A percentile compares a stretch with the other conserved stretches of the same genome.
Evolutionary conservation across 257 asterid genomes (phyloP).

Genomic region (Salvia rosmarinus): DNA sequence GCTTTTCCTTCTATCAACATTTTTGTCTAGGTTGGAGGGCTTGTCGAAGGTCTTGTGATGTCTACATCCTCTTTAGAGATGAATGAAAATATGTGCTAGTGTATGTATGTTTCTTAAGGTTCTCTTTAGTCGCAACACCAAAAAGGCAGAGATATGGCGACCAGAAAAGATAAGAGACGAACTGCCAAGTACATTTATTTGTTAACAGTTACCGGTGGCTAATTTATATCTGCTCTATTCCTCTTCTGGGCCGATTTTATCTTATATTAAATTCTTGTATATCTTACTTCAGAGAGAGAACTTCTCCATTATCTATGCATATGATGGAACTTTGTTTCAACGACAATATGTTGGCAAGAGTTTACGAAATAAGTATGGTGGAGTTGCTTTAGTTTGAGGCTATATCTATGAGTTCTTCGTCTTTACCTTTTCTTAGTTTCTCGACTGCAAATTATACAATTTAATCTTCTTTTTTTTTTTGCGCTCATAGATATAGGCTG

Average conservation of each 20-base stretch:
- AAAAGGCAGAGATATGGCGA: neutral
- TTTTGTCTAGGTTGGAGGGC: too few relatives aligned
- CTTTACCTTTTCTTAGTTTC: slow-evolving; percentile 17
- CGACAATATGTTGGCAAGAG: slow-evolving; percentile 58
- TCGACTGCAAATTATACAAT: slow-evolving; percentile 5
- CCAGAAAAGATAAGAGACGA: neutral
- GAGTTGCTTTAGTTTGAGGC: slow-evolving; percentile 20
- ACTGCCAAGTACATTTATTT: neutral
- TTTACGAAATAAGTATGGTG: slow-evolving; percentile 51
- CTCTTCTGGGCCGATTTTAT: neutral
- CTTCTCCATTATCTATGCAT: slow-evolving; percentile 63
- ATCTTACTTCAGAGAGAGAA: slow-evolving; percentile 53
- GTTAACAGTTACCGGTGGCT: neutral
- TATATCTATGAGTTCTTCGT: slow-evolving; percentile 13
- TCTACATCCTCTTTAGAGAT: too few relatives aligned
- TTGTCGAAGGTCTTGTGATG: too few relatives aligned
- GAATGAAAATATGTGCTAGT: too few relatives aligned
- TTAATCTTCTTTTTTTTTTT: neutral
- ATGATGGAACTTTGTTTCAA: slow-evolving; percentile 61
- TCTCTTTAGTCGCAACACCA: neutral
- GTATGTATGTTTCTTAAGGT: too few relatives aligned
- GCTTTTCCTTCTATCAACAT: too few relatives aligned
- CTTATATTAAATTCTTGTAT: slow-evolving; percentile 12
- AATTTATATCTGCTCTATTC: neutral
- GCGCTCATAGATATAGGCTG: slow-evolving; percentile 75